These are phyloP conservation scores for Rosa chinensis DNA, from an alignment of 306 rosid species.

Conservation along the genomic window DNA sequence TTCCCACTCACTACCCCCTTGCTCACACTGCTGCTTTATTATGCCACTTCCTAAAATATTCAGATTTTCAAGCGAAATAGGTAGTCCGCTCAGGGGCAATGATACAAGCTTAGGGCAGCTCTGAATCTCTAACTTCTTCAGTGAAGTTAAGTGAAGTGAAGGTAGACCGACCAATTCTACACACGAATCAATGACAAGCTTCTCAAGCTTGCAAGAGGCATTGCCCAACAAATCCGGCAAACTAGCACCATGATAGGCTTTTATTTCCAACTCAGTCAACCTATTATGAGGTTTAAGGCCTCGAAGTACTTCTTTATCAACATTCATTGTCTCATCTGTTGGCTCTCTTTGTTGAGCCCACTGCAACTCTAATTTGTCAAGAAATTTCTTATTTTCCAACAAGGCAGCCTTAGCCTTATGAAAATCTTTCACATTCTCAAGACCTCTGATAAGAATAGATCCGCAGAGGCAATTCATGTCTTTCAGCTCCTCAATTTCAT, in stretches of 20 bases:
- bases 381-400: slow-evolving; percentile 10
- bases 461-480: slow-evolving; percentile 14
- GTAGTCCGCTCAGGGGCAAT: slow-evolving; percentile 12
- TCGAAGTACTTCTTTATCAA: background rate
- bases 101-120: slow-evolving; percentile 7
- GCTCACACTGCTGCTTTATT: background rate
- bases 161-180: background rate
- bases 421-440: slow-evolving; percentile 19
- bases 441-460: slow-evolving; percentile 10
- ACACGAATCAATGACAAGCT: background rate
- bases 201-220: slow-evolving; percentile 3
- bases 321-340: no score
- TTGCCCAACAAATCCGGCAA: slow-evolving; percentile 19
- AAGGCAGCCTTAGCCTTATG: background rate
- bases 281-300: slow-evolving; percentile 10
- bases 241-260: slow-evolving; percentile 3
- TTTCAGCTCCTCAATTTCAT: slow-evolving; percentile 15
- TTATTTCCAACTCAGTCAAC: slow-evolving; percentile 6
- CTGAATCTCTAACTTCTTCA: slow-evolving; percentile 4
- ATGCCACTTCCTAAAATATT: background rate
- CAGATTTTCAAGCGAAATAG: slow-evolving; percentile 10
- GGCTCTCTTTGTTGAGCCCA: no score
- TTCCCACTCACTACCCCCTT: no score
- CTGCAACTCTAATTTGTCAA: slow-evolving; percentile 11
- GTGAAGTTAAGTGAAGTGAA: background rate